Evolutionary conservation across 2,329 filamentous ascomycete genomes (phyloP).

Genomic region (Ophiosphaerella narmari): DNA sequence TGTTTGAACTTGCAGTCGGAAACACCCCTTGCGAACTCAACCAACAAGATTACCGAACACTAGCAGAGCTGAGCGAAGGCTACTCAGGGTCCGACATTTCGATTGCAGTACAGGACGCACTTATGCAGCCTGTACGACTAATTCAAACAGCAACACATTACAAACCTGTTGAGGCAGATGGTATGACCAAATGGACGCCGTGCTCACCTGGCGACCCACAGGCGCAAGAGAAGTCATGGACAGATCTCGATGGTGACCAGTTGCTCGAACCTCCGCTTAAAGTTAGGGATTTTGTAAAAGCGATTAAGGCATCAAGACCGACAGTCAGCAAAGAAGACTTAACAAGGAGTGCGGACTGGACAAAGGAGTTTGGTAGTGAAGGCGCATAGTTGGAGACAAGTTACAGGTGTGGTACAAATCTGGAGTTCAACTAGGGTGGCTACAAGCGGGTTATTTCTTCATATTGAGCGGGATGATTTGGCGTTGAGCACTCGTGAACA

Average conservation of each 20-base stretch:
- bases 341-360: constrained; percentile 86
- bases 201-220: constrained; percentile 90
- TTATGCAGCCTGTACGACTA: constrained; percentile 97
- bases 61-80: constrained; percentile 84
- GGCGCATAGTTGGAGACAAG: constrained; percentile 58
- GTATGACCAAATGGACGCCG: constrained; percentile 72
- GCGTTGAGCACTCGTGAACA: no score
- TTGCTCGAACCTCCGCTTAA: constrained; percentile 84
- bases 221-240: constrained; percentile 92
- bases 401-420: no score
- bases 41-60: constrained; percentile 74
- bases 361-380: constrained; percentile 92
- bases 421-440: no score
- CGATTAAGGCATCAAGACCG: constrained; percentile 83
- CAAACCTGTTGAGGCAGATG: constrained; percentile 79
- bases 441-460: no score
- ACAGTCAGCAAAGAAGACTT: constrained; percentile 90
- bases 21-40: constrained; percentile 86
- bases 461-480: no score
- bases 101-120: constrained; percentile 91
- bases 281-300: constrained; percentile 91
- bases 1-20: constrained; percentile 96
- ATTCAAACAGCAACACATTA: constrained; percentile 98
- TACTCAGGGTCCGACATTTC: constrained; percentile 96
- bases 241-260: constrained; percentile 80